Evolutionary conservation across 2,329 filamentous ascomycete species (phyloP), one percentile per base, ranked within the genome.

Genomic region (Botrytis byssoidea): DNA sequence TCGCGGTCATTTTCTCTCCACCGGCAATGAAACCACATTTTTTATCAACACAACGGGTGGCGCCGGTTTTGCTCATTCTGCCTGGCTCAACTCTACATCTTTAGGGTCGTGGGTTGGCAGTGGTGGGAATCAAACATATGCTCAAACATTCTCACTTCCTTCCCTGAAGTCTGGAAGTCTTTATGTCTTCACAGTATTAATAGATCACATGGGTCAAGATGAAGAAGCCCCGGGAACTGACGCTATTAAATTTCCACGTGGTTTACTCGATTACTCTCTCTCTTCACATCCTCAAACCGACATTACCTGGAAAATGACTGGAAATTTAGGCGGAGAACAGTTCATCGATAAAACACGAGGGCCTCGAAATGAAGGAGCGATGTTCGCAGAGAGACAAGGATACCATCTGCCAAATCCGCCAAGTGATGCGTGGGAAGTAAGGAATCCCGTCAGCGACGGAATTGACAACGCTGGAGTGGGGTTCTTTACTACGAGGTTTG

Each of bases 191-290:
- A 94, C 91, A 0, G 83, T 94, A 3, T 81, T 94, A 1, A 84
- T 94, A 29, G 92, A 94, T 81, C 90, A 90, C 81, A 92, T 89
- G 83, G 92, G 92, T 0, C 84, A 92, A 1, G 87, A 93, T 75
- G 88, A 91, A 77, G 88, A 91, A 84, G 84, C 84, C 7, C 86
- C 89, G 1, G 89, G 89, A 1, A 79, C 80, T 4, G 88, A 91
- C 40, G 80, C 83, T 25, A 91, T 91, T 85, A 92, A 92, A 84
- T 83, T 84, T 40, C 88, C 86, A 0, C 88, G 87, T 59, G 91
- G 88, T 3, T 88, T 93, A 74, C 80, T 92, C 29, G 83, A 89
- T 82, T 92, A 90, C 82, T 80, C 80, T 4, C 84, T 93, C 48
- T 77, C 79, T 2, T 86, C 86, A 2, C 84, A 84, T 71, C 74